Evolutionary conservation across 768 basidiomycete genomes (phyloP), one percentile per base, ranked within the genome.

Genomic region (Suillus occidentalis): DNA sequence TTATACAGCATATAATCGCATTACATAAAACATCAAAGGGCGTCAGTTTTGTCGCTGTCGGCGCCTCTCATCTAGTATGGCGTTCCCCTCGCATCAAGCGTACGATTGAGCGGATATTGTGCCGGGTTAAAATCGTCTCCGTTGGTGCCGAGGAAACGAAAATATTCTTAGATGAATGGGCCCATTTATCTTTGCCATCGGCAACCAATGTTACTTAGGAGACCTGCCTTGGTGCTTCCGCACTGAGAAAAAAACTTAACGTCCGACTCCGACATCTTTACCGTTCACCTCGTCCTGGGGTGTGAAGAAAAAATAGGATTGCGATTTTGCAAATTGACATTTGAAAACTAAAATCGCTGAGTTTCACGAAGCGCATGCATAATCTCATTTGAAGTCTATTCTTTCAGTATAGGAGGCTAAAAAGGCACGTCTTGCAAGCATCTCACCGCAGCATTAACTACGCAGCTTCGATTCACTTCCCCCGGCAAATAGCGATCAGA

Each of bases 401-500:
- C 18, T 59, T 9, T 59, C 28, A 28, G 42, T 18, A 42, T 43
- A 59, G 58, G 39, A 59, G 40, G 58, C 28, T 18, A 42, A 43
- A 36, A 31, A 28, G 58, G 40, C 58, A 59, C 58, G 28, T 59
- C 58, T 28, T 20, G 4, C 25, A 13, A 10, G 22, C 57, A 58
- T 58, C 37, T 40, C 22, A 55, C 37, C 37, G 57, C 57, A 59
- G 39, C 58, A 59, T 40, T 31, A 59, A 59, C 40, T 25, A 59
- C 57, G 18, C 57, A 13, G 58, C 58, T n/a, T 59, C 40, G 20
- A 28, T 25, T 58, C 6, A 58, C 57, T 59, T 59, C 40, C 58
- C 58, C 37, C 58, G 58, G 42, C 58, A 59, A 43, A 59, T 59
- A 40, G 58, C 58, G 42, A 59, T 59, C 58, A 59, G 58, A 59